Evolutionary conservation across 768 basidiomycete genomes (phyloP).

Genomic region (Chlorophyllum brunneum): DNA sequence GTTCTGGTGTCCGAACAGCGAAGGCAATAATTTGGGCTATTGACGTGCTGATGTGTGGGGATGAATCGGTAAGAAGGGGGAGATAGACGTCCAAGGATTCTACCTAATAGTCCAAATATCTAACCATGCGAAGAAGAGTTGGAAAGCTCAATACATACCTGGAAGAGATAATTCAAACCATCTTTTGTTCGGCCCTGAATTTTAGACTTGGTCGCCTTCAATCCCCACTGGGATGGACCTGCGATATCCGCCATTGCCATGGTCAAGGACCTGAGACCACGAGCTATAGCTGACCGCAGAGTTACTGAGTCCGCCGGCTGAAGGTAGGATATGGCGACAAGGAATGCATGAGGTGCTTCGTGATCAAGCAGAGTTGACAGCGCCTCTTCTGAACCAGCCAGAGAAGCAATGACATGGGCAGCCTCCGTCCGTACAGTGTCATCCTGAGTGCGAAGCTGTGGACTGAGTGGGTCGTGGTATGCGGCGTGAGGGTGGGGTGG

Average conservation of each 20-base stretch:
- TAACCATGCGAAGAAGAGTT: no score
- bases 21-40: slow-evolving; percentile 59
- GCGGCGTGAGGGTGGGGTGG: slow-evolving; percentile 18
- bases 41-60: slow-evolving; percentile 37
- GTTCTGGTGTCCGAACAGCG: slow-evolving; percentile 42
- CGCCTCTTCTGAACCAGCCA: slow-evolving; percentile 64
- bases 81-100: slow-evolving; percentile 66
- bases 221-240: slow-evolving; percentile 67
- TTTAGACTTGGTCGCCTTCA: slow-evolving; percentile 39
- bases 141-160: slow-evolving; percentile 45
- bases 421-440: slow-evolving; percentile 62
- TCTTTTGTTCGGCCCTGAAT: slow-evolving; percentile 48
- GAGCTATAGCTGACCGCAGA: slow-evolving; percentile 55
- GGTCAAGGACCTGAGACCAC: slow-evolving; percentile 59
- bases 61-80: slow-evolving; percentile 50
- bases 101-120: no score
- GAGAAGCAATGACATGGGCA: slow-evolving; percentile 69
- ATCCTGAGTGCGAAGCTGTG: slow-evolving; percentile 27
- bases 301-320: slow-evolving; percentile 30
- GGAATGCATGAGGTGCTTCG: slow-evolving; percentile 55
- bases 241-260: slow-evolving; percentile 61
- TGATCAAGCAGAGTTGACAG: slow-evolving; percentile 52
- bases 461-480: background rate
- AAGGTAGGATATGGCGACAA: slow-evolving; percentile 57
- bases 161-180: slow-evolving; percentile 57